Evolutionary conservation across 1,284 basidiomycete genomes (phyloP).

Genomic region (Cutaneotrichosporon cavernicola): DNA sequence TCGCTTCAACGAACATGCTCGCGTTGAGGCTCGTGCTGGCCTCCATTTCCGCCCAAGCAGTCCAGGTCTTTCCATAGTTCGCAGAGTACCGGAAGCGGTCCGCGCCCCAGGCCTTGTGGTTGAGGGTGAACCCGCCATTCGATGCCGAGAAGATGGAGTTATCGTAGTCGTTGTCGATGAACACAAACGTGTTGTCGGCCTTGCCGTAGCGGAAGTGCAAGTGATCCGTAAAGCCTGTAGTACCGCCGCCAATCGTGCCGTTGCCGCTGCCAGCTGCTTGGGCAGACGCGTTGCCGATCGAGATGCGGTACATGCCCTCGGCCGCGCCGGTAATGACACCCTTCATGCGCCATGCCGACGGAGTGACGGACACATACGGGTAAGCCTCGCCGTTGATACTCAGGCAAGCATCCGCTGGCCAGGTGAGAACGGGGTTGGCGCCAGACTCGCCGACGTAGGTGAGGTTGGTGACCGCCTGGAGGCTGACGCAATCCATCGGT

Average conservation of each 20-base stretch:
- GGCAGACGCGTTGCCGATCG: constrained; percentile 57
- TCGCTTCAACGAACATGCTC: constrained; percentile 57
- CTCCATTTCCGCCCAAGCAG: constrained; percentile 73
- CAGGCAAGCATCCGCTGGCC: constrained; percentile 34
- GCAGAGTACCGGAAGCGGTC: constrained; percentile 79
- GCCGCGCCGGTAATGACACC: constrained; percentile 64
- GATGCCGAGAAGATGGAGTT: constrained; percentile 62
- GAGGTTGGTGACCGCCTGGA: constrained; percentile 63
- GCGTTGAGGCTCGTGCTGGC: constrained; percentile 65
- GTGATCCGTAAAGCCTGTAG: constrained; percentile 61
- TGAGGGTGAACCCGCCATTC: constrained; percentile 67
- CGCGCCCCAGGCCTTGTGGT: constrained; percentile 78
- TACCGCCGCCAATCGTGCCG: constrained; percentile 18
- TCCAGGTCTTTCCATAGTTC: constrained; percentile 83
- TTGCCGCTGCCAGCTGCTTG: constrained; percentile 23
- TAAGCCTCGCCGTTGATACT: constrained; percentile 56
- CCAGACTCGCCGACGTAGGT: constrained; percentile 66
- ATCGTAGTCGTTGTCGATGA: constrained; percentile 69
- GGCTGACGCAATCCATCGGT: constrained; percentile 68
- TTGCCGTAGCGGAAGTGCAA: constrained; percentile 75
- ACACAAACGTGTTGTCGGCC: constrained; percentile 73
- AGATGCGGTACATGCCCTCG: constrained; percentile 26
- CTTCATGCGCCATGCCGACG: constrained; percentile 68
- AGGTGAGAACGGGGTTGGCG: constrained; percentile 57
- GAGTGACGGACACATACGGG: constrained; percentile 58